Base-by-base conservation (phyloP, 2,329 filamentous ascomycete genomes). In the Phaeosphaeria sp. region DNA sequence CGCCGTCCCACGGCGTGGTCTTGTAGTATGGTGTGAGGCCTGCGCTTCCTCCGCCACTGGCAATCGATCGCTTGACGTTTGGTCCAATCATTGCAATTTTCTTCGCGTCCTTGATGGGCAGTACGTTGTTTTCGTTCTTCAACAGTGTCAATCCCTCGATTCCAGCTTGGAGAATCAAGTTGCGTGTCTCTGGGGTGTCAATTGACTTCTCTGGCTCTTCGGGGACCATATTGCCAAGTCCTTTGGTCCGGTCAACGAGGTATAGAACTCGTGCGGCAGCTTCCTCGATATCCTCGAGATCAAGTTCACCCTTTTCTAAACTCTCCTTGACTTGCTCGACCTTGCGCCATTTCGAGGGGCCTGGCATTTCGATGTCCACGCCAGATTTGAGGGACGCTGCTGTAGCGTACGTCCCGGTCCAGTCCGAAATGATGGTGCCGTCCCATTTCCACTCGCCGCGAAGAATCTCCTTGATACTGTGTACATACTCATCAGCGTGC, bases 11-110 rank as follows among this genome's bases (percentile, higher is more conserved):
- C 0, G 88, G 88, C 9, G 88, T 80, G 1, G 86, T 88, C 63
- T 81, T 87, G 73, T 90, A 90, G 74, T 90, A 90, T 0, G 88
- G 87, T 69, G 89, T 89, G 48, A 90, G 77, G 61, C 86, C 88
- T 18, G 88, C 88, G 67, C 87, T 90, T 49, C 88, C 88, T 42
- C 88, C 88, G 49, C 88, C 88, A 17, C 85, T 86, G n/a, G 86
- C 87, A 61, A 90, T 89, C 0, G 87, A 85, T 53, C 87, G 80
- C 70, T 89, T 88, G 20, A 87, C 87, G 60, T 90, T 90, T 1
- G 87, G 87, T 0, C 88, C 88, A 51, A 90, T 89, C 57, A 90
- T 82, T 3, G 87, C 88, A 55, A 90, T 82, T 69, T 83, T 89
- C 55, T 82, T 82, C 17, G 82, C 83, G 24, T 79, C 80, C 6